phyloP scores from a whole-genome alignment of 148 eudicot genomes.

The Talinum fruticosum region DNA sequence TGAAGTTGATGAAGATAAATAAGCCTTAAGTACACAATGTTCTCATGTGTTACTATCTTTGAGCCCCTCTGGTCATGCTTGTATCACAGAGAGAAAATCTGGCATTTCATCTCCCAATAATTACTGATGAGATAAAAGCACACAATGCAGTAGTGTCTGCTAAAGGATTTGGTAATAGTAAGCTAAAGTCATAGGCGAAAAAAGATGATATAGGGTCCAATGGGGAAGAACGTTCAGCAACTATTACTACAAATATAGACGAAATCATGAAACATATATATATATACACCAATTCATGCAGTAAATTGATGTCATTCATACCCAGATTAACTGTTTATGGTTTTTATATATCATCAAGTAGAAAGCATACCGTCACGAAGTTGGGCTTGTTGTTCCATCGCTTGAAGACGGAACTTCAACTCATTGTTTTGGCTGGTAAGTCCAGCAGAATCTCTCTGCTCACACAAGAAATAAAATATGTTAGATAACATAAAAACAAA shows the following conservation, averaged over 20 bases:
- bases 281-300: no score
- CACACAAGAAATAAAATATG: not conserved
- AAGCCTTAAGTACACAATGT: not conserved
- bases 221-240: not conserved
- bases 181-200: not conserved
- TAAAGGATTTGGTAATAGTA: not conserved
- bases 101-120: not conserved
- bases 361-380: slow-evolving; percentile 82
- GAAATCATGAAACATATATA: no score
- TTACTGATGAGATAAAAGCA: not conserved
- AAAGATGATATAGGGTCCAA: not conserved
- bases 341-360: not conserved
- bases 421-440: slow-evolving; percentile 77
- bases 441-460: slow-evolving; percentile 83
- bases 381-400: slow-evolving; percentile 97
- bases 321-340: not conserved
- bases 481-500: not conserved
- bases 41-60: not conserved
- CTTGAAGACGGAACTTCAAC: slow-evolving; percentile 89
- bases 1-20: not conserved
- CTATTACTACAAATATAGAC: no score
- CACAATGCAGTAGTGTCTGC: not conserved
- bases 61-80: not conserved
- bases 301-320: not conserved
- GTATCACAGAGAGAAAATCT: not conserved